Evolutionary conservation across 495 filamentous ascomycete genomes (phyloP).

Genomic region (Xylaria acuta): DNA sequence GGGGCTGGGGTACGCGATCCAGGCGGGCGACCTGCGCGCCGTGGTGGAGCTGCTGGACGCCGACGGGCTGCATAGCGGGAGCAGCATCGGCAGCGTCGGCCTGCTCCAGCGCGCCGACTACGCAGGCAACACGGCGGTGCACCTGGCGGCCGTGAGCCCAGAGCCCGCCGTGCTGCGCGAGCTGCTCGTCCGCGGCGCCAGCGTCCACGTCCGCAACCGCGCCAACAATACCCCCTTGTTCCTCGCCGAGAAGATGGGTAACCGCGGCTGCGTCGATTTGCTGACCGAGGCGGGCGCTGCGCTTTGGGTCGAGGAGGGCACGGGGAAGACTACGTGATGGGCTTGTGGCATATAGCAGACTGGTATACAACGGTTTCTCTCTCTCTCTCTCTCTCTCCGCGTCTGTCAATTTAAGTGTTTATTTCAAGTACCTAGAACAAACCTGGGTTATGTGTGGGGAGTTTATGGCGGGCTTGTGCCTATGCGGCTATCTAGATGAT

Average conservation of each 20-base stretch:
- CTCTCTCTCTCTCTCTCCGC: too few relatives aligned
- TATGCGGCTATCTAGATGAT: not conserved
- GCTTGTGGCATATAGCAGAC: too few relatives aligned
- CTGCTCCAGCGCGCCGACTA: constrained; percentile 83
- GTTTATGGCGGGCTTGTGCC: not conserved
- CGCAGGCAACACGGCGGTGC: constrained; percentile 84
- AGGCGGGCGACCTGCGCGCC: constrained; percentile 68
- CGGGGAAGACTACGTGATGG: not conserved
- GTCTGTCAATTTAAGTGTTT: too few relatives aligned
- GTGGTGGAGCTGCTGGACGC: constrained; percentile 70
- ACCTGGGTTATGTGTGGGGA: too few relatives aligned
- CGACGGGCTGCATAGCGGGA: constrained; percentile 53
- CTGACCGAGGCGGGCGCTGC: constrained; percentile 74
- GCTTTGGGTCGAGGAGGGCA: constrained; percentile 49
- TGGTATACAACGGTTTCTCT: too few relatives aligned
- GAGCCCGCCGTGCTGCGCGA: constrained; percentile 67
- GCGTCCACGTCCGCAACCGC: constrained; percentile 84
- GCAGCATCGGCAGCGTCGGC: constrained; percentile 50
- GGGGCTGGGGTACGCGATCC: constrained; percentile 81
- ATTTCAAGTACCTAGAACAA: too few relatives aligned
- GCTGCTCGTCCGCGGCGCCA: constrained; percentile 78
- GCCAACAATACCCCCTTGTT: constrained; percentile 83
- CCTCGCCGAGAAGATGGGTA: constrained; percentile 66
- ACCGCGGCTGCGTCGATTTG: constrained; percentile 66
- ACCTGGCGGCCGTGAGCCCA: constrained; percentile 61